phyloP scores from a whole-genome alignment of 2,329 filamentous ascomycete genomes.

The Hyphodiscus sp. region DNA sequence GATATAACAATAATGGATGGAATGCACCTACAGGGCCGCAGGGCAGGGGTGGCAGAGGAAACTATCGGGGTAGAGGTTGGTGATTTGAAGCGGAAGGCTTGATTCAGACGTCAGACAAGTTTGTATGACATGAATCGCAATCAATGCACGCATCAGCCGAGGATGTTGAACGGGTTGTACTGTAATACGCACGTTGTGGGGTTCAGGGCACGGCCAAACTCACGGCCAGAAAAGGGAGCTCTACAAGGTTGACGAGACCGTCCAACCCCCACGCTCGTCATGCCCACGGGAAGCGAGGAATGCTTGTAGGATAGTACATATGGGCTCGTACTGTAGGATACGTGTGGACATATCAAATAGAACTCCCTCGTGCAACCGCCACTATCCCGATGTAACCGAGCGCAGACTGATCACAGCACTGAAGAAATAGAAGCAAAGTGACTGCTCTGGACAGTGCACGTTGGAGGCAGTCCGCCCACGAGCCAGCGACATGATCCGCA shows the following conservation, averaged over 20 bases:
- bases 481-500: neutral
- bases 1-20: constrained; percentile 21
- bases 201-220: neutral
- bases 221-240: neutral
- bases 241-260: neutral
- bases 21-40: constrained; percentile 11
- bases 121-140: neutral
- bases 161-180: neutral
- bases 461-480: too few relatives aligned
- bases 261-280: constrained; percentile 3
- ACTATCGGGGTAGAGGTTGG: constrained; percentile 24
- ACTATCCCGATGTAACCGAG: neutral
- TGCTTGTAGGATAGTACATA: neutral
- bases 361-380: neutral
- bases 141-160: neutral
- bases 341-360: neutral
- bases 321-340: too few relatives aligned
- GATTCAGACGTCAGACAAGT: neutral
- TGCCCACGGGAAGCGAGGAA: neutral
- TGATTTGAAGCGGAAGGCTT: constrained; percentile 3
- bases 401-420: neutral
- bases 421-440: neutral
- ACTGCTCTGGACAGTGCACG: neutral
- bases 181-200: neutral
- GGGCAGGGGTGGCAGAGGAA: constrained; percentile 23